Conservation (phyloP, 2,329 filamentous ascomycete genomes). For the Dactylonectria macrodidyma region DNA sequence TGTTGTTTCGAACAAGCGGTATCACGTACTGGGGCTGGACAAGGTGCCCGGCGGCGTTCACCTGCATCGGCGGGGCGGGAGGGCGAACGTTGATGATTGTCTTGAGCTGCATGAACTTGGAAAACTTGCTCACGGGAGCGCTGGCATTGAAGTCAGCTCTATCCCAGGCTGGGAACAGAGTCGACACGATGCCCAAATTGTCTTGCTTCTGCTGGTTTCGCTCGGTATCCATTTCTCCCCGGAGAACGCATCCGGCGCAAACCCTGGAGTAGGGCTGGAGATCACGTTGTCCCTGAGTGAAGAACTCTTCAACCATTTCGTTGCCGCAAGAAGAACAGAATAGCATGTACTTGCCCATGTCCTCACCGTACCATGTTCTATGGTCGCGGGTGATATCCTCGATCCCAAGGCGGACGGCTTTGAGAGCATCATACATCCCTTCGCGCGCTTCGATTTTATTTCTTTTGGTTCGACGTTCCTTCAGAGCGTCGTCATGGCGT, state of each 20-base stretch:
- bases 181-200: conserved; percentile 35
- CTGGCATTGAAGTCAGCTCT: conserved; percentile 48
- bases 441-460: conserved; percentile 30
- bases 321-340: conserved; percentile 56
- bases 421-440: conserved; percentile 52
- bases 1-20: conserved; percentile 46
- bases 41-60: conserved; percentile 34
- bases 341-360: conserved; percentile 43
- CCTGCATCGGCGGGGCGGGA: neutral
- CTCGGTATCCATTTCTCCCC: conserved; percentile 49
- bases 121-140: conserved; percentile 47
- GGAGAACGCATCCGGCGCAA: conserved; percentile 52
- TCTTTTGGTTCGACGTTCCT: neutral
- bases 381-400: conserved; percentile 39
- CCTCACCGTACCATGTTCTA: conserved; percentile 41
- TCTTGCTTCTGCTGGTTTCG: conserved; percentile 46
- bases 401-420: conserved; percentile 49
- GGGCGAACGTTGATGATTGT: conserved; percentile 33
- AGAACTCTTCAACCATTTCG: conserved; percentile 52
- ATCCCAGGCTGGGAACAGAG: conserved; percentile 49
- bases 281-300: conserved; percentile 16
- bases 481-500: conserved; percentile 42
- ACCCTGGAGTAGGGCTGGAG: conserved; percentile 33
- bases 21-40: conserved; percentile 17
- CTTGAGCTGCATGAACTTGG: conserved; percentile 40